Evolutionary conservation across 306 rosid species (phyloP).

Genomic region (Castanea sativa): DNA sequence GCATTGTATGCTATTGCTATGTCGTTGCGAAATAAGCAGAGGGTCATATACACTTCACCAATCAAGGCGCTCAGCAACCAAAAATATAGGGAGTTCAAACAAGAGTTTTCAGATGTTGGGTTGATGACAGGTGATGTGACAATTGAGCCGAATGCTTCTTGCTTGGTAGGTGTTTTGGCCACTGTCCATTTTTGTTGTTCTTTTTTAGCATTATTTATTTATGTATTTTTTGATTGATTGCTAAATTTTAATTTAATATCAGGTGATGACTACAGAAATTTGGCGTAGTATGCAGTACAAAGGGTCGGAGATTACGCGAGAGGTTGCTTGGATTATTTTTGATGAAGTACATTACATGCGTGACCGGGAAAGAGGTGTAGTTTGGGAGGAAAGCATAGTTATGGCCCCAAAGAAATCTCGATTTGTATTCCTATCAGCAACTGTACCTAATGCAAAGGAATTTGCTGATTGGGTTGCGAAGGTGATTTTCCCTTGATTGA

Average conservation of each 20-base stretch:
- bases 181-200: background rate
- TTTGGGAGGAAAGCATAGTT: conserved; percentile 99
- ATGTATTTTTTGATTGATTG: background rate
- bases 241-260: conserved; percentile 12
- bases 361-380: conserved; percentile 93
- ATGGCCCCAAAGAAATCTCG: conserved; percentile 92
- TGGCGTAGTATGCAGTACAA: conserved; percentile 99
- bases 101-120: conserved; percentile 95
- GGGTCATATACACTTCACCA: conserved; percentile 92
- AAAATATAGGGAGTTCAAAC: conserved; percentile 85
- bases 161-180: conserved; percentile 53
- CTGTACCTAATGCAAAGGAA: conserved; percentile 93
- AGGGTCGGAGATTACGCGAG: conserved; percentile 86
- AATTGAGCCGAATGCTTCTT: conserved; percentile 87
- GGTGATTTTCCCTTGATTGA: conserved; percentile 36
- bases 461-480: conserved; percentile 97
- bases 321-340: conserved; percentile 93
- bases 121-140: conserved; percentile 98
- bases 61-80: conserved; percentile 97
- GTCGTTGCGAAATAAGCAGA: conserved; percentile 75
- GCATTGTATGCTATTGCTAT: conserved; percentile 92
- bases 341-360: conserved; percentile 99
- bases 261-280: conserved; percentile 98
- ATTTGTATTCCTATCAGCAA: conserved; percentile 91
- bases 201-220: background rate